Percentiles rank a stretch among this genome's conserved stretches.
phyloP scores from a whole-genome alignment of 2,329 filamentous ascomycete genomes.

The Gremmenia infestans region DNA sequence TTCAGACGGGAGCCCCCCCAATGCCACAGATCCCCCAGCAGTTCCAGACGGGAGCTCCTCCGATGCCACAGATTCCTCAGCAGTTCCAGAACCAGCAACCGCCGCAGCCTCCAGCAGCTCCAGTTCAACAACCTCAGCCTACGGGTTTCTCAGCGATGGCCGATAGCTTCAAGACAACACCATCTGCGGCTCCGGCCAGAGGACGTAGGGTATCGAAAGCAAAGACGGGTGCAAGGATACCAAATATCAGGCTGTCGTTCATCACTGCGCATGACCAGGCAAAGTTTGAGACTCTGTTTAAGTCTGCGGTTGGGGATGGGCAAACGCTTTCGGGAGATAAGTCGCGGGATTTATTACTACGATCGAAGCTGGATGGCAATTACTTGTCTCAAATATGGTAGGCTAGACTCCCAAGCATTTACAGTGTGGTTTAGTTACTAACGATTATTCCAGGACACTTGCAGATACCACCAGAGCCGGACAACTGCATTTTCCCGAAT shows the following conservation, averaged over 20 bases:
- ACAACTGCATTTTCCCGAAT: slow-evolving; percentile 94
- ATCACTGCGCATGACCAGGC: slow-evolving; percentile 92
- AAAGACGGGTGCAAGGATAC: slow-evolving; percentile 69
- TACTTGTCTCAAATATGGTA: slow-evolving; percentile 91
- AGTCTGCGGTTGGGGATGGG: slow-evolving; percentile 80
- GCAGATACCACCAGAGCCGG: slow-evolving; percentile 95
- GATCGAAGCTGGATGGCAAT: slow-evolving; percentile 82
- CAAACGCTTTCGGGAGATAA: slow-evolving; percentile 89
- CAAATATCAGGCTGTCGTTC: slow-evolving; percentile 90
- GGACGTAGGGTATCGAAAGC: slow-evolving; percentile 46
- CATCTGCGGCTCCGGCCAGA: slow-evolving; percentile 37
- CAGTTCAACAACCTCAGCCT: slow-evolving; percentile 59
- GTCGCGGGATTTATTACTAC: slow-evolving; percentile 80
- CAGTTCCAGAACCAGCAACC: slow-evolving; percentile 36
- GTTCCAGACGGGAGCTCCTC: slow-evolving; percentile 18
- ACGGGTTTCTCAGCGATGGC: slow-evolving; percentile 65
- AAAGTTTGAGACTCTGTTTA: slow-evolving; percentile 97
- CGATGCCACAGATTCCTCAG: slow-evolving; percentile 31
- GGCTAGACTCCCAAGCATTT: slow-evolving; percentile 20
- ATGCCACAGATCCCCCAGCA: slow-evolving; percentile 32
- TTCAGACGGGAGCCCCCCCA: slow-evolving; percentile 30
- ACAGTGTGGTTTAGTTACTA: slow-evolving; percentile 10
- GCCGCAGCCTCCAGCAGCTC: slow-evolving; percentile 52
- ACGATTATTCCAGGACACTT: slow-evolving; percentile 59
- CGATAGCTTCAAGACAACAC: slow-evolving; percentile 55